These are phyloP conservation scores for Litchi chinensis DNA, from an alignment of 345 rosid genomes.

Conservation along the genomic window DNA sequence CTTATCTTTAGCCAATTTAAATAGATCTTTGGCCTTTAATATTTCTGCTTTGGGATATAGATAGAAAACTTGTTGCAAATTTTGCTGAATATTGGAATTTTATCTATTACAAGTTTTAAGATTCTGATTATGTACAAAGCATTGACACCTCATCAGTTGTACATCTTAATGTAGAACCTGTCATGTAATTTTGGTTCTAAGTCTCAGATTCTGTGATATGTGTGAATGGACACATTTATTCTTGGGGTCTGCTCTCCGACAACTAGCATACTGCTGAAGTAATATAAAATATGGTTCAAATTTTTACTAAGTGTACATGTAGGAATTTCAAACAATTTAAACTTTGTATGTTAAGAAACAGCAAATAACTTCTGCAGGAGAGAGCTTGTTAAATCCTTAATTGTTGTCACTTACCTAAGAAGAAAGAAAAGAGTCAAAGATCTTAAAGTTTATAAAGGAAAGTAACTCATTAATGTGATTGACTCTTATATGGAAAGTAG, in stretches of 20 bases:
- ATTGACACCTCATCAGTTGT: neutral
- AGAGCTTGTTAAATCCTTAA: too few species aligned
- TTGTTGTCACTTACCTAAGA: too few species aligned
- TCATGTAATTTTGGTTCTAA: neutral
- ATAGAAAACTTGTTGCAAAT: neutral
- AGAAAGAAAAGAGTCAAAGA: too few species aligned
- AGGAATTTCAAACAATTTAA: neutral
- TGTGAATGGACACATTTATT: neutral
- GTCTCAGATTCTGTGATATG: neutral
- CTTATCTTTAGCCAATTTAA: neutral
- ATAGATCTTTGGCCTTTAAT: neutral
- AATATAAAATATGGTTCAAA: too few species aligned
- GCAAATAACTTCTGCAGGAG: neutral
- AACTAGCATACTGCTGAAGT: neutral
- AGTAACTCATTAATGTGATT: too few species aligned
- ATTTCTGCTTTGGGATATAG: neutral
- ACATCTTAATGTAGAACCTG: neutral
- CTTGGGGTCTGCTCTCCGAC: neutral
- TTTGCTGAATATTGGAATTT: neutral
- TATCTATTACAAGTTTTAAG: neutral
- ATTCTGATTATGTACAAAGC: neutral
- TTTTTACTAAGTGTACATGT: neutral
- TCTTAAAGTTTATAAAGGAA: too few species aligned
- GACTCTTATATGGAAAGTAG: too few species aligned
- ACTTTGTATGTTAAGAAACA: neutral